A percentile compares a stretch with the other conserved stretches of the same genome.
Conservation (phyloP, 805 yeast species). For the Kregervanrija fluxuum region DNA sequence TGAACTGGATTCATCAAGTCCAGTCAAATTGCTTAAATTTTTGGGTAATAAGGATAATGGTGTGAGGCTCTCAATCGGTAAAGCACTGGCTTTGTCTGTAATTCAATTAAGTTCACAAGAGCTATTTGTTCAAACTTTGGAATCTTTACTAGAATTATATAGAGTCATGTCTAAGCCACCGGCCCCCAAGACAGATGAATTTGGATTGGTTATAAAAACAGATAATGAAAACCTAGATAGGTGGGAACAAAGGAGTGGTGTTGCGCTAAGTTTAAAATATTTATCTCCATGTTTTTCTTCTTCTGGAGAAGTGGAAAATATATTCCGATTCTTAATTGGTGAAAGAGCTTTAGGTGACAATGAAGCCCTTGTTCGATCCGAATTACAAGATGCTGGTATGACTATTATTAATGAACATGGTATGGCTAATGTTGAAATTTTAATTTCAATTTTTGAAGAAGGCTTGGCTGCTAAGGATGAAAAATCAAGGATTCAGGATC, state of each 20-base stretch:
- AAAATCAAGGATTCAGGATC: slow-evolving; percentile 45
- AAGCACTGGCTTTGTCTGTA: slow-evolving; percentile 57
- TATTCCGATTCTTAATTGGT: slow-evolving; percentile 53
- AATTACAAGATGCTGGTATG: slow-evolving; percentile 85
- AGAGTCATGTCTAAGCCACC: slow-evolving; percentile 60
- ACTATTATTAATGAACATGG: slow-evolving; percentile 65
- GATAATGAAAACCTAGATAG: slow-evolving; percentile 58
- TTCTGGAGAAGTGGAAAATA: slow-evolving; percentile 36
- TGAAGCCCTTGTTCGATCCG: slow-evolving; percentile 66
- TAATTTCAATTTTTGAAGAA: slow-evolving; percentile 76
- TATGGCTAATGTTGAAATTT: slow-evolving; percentile 52
- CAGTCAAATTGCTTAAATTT: slow-evolving; percentile 40
- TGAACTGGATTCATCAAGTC: slow-evolving; percentile 35
- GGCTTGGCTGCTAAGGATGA: slow-evolving; percentile 47
- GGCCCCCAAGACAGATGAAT: slow-evolving; percentile 68
- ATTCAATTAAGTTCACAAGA: slow-evolving; percentile 20
- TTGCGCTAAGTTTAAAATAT: slow-evolving; percentile 59
- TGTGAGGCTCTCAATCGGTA: slow-evolving; percentile 65
- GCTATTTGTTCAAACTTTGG: slow-evolving; percentile 30
- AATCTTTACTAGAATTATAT: slow-evolving; percentile 48
- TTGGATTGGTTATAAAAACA: slow-evolving; percentile 65
- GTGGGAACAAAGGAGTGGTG: slow-evolving; percentile 83
- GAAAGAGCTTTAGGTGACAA: slow-evolving; percentile 69
- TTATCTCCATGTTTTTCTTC: slow-evolving; percentile 42
- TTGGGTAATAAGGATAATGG: slow-evolving; percentile 55